Evolutionary conservation across 768 basidiomycete genomes (phyloP).

Genomic region (Suillus sp.): DNA sequence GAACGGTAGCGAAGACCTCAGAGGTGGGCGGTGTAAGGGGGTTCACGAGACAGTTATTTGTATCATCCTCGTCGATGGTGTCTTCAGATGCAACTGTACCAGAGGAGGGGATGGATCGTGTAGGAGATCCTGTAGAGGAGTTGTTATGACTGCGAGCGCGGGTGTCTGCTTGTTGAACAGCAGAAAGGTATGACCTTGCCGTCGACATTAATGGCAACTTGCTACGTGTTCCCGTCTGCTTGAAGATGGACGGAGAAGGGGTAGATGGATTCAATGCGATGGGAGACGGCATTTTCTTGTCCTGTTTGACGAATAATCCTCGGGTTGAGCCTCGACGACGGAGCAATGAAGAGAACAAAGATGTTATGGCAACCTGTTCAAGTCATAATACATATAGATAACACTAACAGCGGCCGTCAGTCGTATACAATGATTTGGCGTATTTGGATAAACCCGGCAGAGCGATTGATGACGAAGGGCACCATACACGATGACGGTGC

Average conservation of each 20-base stretch:
- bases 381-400: background rate
- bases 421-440: too few species aligned
- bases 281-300: constrained; percentile 51
- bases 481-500: background rate
- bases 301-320: constrained; percentile 16
- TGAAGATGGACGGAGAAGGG: constrained; percentile 59
- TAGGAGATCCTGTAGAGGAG: constrained; percentile 57
- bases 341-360: background rate
- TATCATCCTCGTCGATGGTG: constrained; percentile 57
- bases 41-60: constrained; percentile 58
- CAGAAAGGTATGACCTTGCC: constrained; percentile 62
- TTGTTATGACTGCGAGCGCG: constrained; percentile 53
- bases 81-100: constrained; percentile 71
- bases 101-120: constrained; percentile 74
- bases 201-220: constrained; percentile 44
- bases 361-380: background rate
- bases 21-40: constrained; percentile 76
- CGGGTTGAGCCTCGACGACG: constrained; percentile 14
- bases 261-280: constrained; percentile 61
- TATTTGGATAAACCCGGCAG: background rate
- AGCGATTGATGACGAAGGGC: background rate
- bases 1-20: constrained; percentile 73
- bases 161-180: constrained; percentile 70
- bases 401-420: too few species aligned
- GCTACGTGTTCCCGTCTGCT: constrained; percentile 49